Base-by-base conservation (phyloP, 1,284 basidiomycete species). In the Cystobasidiaceae sp. region DNA sequence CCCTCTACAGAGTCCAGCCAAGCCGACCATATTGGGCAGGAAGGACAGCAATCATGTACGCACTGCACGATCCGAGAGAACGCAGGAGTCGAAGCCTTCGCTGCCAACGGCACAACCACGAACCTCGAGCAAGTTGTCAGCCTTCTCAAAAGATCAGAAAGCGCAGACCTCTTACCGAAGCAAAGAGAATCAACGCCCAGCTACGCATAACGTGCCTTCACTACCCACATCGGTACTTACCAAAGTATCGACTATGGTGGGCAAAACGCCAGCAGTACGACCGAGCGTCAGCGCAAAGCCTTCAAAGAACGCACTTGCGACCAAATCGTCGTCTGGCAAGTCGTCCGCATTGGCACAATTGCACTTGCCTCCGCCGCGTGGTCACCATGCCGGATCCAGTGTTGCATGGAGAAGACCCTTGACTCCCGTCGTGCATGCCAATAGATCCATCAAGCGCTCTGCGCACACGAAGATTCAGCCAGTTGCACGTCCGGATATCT, bases 361-460 rank as follows among this genome's bases (percentile, higher is more conserved):
- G 27, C 7, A 9, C 9, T 32, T 50, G 23, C 58, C 58, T 13
- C 50, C 60, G 8, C 60, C 60, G 9, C 33, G 60, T 6, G 60
- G 60, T 11, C 60, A 62, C 25, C 19, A 49, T 39, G 21, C 48
- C 28, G 6, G 23, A n/a, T 45, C 60, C 5, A n/a, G 19, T 13
- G 60, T 54, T 5, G 11, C 28, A 8, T 62, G 60, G 60, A 13
- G 60, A 19, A 25, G 60, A 27, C 60, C 60, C 19, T 41, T 62
- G 4, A 51, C 39, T 9, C 49, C 60, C 11, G 15, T 62, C 25
- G 28, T 59, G 39, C 44, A 25, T 46, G 21, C 33, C 19, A 7
- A 13, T 15, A 28, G 30, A 21, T 58, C 28, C 13, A 23, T 32
- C 19, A 27, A 50, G 27, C 17, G 23, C 48, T 3, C 30, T 30